A percentile compares a stretch with the other conserved stretches of the same genome.
Conservation (phyloP, 108 stramenopile genomes). For the Chaetoceros muelleri region DNA sequence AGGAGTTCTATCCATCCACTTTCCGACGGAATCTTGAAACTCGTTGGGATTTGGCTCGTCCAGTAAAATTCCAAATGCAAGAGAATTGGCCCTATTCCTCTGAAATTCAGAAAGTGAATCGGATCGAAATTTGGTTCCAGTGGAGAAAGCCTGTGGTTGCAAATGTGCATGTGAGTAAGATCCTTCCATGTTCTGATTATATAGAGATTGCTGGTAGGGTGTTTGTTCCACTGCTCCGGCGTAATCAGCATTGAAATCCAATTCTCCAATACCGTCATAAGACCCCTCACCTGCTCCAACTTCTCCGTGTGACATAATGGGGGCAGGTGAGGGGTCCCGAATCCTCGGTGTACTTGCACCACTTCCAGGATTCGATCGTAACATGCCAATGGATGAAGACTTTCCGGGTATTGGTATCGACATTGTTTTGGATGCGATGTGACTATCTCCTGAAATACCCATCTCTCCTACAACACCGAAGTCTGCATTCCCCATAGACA, state of each 20-base stretch:
- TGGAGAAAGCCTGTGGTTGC: neutral
- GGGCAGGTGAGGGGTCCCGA: neutral
- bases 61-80: slow-evolving; percentile 35
- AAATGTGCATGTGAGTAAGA: neutral
- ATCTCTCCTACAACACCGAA: slow-evolving; percentile 17
- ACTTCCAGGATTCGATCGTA: slow-evolving; percentile 6
- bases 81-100: slow-evolving; percentile 50
- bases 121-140: neutral
- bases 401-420: neutral
- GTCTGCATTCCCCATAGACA: slow-evolving; percentile 44
- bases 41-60: slow-evolving; percentile 19
- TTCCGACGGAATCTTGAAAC: slow-evolving; percentile 27
- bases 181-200: neutral
- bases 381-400: neutral
- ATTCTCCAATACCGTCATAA: slow-evolving; percentile 66
- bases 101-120: neutral
- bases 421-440: neutral
- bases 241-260: slow-evolving; percentile 62
- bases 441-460: slow-evolving; percentile 19
- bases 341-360: slow-evolving; percentile 6
- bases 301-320: neutral
- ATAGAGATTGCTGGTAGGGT: slow-evolving; percentile 2
- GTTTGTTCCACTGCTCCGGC: slow-evolving; percentile 7
- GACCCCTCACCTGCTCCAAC: slow-evolving; percentile 5
- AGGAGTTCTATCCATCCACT: slow-evolving; percentile 57